Conservation (phyloP, 148 eudicot species). For the Dysphania ambrosioides region DNA sequence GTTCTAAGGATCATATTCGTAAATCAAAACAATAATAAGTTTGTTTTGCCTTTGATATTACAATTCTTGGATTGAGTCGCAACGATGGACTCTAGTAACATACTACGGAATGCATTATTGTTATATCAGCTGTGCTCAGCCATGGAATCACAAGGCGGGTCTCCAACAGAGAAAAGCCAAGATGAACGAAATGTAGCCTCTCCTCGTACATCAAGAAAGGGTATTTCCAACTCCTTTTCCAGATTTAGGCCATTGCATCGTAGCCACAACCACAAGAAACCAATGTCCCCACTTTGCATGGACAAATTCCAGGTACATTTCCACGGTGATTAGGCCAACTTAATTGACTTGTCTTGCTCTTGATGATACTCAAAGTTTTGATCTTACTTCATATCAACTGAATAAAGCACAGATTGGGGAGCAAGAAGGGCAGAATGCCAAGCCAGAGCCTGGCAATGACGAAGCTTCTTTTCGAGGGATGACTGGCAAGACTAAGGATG, state of each 20-base stretch:
- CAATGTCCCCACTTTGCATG: background rate
- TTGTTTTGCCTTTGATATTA: too few species aligned
- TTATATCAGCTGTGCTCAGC: constrained; percentile 32
- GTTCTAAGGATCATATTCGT: too few species aligned
- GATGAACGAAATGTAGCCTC: constrained; percentile 12
- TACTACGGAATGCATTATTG: background rate
- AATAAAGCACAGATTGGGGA: constrained; percentile 7
- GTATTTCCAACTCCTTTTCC: constrained; percentile 20
- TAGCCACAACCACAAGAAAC: background rate
- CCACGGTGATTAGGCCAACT: too few species aligned
- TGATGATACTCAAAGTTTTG: background rate
- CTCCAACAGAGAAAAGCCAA: constrained; percentile 17
- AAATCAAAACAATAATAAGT: too few species aligned
- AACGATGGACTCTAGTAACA: background rate
- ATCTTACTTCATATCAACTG: background rate
- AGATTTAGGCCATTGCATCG: constrained; percentile 20
- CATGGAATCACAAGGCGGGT: constrained; percentile 29
- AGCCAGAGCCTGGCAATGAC: background rate
- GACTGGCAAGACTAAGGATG: background rate
- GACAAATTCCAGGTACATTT: background rate
- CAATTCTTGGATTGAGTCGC: too few species aligned
- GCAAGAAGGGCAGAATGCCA: background rate
- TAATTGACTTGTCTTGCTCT: background rate
- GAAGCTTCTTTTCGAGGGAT: background rate
- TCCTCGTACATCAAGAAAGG: constrained; percentile 4